Conservation (phyloP, 2,329 filamentous ascomycete genomes). For the Xylaria sp. region DNA sequence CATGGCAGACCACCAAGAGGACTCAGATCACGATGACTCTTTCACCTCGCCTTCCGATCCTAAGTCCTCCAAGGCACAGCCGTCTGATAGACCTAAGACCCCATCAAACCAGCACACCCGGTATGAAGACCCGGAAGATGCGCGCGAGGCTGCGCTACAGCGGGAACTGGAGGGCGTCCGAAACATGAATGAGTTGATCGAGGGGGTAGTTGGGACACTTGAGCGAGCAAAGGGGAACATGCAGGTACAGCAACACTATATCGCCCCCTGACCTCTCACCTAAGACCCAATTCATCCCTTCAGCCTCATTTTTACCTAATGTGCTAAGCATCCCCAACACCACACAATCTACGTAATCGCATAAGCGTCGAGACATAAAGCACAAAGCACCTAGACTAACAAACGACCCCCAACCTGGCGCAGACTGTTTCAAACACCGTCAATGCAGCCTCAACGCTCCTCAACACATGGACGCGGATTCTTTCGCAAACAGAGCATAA, state of each 20-base stretch:
- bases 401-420: slow-evolving; percentile 17
- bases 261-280: background rate
- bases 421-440: slow-evolving; percentile 87
- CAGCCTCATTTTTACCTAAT: background rate
- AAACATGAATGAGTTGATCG: slow-evolving; percentile 86
- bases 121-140: slow-evolving; percentile 60
- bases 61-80: slow-evolving; percentile 38
- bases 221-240: slow-evolving; percentile 78
- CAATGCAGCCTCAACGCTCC: slow-evolving; percentile 81
- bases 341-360: background rate
- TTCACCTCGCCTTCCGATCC: slow-evolving; percentile 51
- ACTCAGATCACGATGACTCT: slow-evolving; percentile 55
- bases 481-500: slow-evolving; percentile 98
- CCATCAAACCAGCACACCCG: slow-evolving; percentile 52
- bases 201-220: slow-evolving; percentile 74
- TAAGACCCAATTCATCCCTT: background rate
- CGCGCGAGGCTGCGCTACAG: slow-evolving; percentile 74
- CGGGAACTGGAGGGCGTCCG: slow-evolving; percentile 83
- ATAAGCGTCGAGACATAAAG: background rate
- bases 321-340: background rate
- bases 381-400: slow-evolving; percentile 6
- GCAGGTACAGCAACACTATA: slow-evolving; percentile 57
- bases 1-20: slow-evolving; percentile 54
- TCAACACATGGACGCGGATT: slow-evolving; percentile 96
- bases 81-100: slow-evolving; percentile 54